A percentile compares a stretch with the other conserved stretches of the same genome.
phyloP scores from a whole-genome alignment of 2,329 filamentous ascomycete genomes.

The Gremmenia infestans region DNA sequence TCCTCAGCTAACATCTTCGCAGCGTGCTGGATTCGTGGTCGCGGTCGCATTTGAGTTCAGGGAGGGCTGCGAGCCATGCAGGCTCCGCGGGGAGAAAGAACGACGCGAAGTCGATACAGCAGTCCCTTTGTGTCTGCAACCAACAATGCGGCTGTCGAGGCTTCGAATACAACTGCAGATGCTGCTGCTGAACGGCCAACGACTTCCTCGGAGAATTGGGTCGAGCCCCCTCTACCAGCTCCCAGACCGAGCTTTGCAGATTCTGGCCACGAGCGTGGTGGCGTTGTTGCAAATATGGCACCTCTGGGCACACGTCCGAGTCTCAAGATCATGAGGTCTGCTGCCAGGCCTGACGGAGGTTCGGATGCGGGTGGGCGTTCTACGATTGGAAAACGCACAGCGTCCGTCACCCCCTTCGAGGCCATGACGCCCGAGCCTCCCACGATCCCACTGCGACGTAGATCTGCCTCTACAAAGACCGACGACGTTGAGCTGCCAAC shows the following conservation, averaged over 20 bases:
- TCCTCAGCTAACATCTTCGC: slow-evolving; percentile 19
- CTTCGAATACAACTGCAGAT: slow-evolving; percentile 8
- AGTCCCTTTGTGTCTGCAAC: slow-evolving; percentile 22
- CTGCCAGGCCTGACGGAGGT: slow-evolving; percentile 20
- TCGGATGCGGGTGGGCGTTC: slow-evolving; percentile 12
- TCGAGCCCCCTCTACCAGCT: slow-evolving; percentile 50
- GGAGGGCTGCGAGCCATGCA: slow-evolving; percentile 1
- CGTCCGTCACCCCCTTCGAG: slow-evolving; percentile 9
- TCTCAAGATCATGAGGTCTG: slow-evolving; percentile 50
- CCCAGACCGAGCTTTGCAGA: slow-evolving; percentile 71
- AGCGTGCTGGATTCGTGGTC: slow-evolving; percentile 11
- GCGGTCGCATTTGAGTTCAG: slow-evolving; percentile 10
- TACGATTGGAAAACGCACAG: slow-evolving; percentile 22
- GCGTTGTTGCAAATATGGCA: slow-evolving; percentile 79
- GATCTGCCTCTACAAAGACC: slow-evolving; percentile 15
- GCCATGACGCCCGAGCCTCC: slow-evolving; percentile 22
- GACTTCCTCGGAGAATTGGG: slow-evolving; percentile 40
- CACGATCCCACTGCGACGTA: slow-evolving; percentile 6
- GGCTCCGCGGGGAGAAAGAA: slow-evolving; percentile 15
- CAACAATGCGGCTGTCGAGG: slow-evolving; percentile 11
- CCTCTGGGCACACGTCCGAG: slow-evolving; percentile 70
- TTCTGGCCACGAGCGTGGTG: slow-evolving; percentile 62
- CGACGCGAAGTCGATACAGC: slow-evolving; percentile 27
- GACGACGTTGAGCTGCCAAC: slow-evolving; percentile 4
- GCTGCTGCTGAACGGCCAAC: slow-evolving; percentile 13